A percentile compares a stretch with the other conserved stretches of the same genome.
These are phyloP conservation scores for Kwoniella dendrophila DNA, from an alignment of 768 basidiomycete species.

Conservation along the genomic window DNA sequence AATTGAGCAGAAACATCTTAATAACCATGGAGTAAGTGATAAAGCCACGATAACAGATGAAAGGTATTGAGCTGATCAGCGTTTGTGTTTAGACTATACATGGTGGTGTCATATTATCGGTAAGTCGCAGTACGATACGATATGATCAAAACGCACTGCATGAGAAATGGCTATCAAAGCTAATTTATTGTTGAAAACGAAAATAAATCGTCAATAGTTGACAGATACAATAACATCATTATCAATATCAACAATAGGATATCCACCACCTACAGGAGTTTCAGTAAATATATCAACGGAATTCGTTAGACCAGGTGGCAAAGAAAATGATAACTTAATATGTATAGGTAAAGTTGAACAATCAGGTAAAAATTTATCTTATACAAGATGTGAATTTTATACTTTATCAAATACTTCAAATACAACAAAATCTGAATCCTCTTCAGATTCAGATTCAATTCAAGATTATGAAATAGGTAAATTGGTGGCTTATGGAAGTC, in stretches of 20 bases:
- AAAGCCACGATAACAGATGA: not conserved
- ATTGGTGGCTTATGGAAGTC: constrained; percentile 49
- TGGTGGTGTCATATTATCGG: constrained; percentile 47
- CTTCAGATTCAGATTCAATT: not conserved
- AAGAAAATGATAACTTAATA: constrained; percentile 35
- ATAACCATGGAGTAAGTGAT: constrained; percentile 42
- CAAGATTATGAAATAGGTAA: constrained; percentile 14
- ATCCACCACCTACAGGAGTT: constrained; percentile 52
- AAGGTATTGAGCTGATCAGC: not conserved
- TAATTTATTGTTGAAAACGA: not conserved
- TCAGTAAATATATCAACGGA: constrained; percentile 50
- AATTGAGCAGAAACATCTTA: constrained; percentile 43
- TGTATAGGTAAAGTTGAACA: constrained; percentile 48
- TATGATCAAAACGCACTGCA: not conserved
- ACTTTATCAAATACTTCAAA: not conserved
- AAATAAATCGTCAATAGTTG: constrained; percentile 25
- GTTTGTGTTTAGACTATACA: constrained; percentile 38
- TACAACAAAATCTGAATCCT: not conserved
- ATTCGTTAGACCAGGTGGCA: constrained; percentile 52
- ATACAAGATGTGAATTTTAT: constrained; percentile 35
- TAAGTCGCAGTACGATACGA: constrained; percentile 18
- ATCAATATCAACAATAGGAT: constrained; percentile 47
- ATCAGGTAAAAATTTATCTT: constrained; percentile 44
- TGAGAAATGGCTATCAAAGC: not conserved
- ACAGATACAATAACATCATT: constrained; percentile 54